Evolutionary conservation across 1,284 basidiomycete genomes (phyloP), one percentile per base, ranked within the genome.

Genomic region (Veloboletus limbatus): DNA sequence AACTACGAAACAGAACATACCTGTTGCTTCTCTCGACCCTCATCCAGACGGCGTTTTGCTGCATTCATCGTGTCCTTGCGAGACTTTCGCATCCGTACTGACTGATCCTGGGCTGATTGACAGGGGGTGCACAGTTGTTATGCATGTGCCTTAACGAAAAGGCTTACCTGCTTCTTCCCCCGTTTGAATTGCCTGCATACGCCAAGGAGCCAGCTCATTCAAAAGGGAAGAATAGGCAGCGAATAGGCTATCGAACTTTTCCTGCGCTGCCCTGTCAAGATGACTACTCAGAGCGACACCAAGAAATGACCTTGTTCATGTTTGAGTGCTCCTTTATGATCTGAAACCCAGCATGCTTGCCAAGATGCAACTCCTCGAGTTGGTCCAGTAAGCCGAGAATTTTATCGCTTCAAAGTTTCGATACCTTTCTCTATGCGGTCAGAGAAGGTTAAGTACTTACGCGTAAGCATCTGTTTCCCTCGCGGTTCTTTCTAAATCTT

Each of bases 21-120:
- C 59, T 67, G 66, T 42, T 75, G 74, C 28, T 63, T 65, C 50
- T 76, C 72, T 41, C 72, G 57, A 21, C 63, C 64, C 38, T 73
- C 67, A 22, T 75, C 69, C 17, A 74, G 63, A 21, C 58, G 59
- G 5, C 52, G 54, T 39, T 66, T 69, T n/a, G 71, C 69, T 34
- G 62, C 56, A 44, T 59, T 56, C 48, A 73, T 63, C 4, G 73
- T 51, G 22, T 60, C 59, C 44, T 59, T 61, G 26, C 74, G 68
- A 9, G 70, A 73, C 20, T 59, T 61, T 32, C 65, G 35, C 72
- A 67, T 52, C 50, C 54, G 43, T 31, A 37, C 41, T 14, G 61
- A 54, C 35, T 73, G 72, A 7, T 53, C 45, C 51, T 69, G 65
- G 37, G 65, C 73, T 76, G 30, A 36, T 48, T 20, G 18, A 49